Conservation (phyloP, 2,329 filamentous ascomycete genomes). For the Diplodia scrobiculata region DNA sequence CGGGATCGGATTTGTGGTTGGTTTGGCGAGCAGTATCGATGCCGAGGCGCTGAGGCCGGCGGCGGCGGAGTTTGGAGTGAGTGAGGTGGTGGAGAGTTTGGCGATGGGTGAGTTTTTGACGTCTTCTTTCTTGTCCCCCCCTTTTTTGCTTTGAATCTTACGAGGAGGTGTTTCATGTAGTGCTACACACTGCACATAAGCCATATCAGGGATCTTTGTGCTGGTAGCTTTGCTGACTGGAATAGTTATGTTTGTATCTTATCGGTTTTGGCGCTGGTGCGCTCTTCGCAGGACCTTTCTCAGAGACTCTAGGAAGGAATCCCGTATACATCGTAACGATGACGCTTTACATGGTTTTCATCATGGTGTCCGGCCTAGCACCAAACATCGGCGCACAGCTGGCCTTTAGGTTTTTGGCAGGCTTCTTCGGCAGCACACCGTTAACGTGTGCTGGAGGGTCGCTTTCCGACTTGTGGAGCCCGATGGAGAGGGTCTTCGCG, state of each 20-base stretch:
- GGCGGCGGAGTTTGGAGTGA: conserved; percentile 46
- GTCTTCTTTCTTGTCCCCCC: conserved; percentile 48
- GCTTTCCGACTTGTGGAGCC: conserved; percentile 52
- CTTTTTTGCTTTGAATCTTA: background rate
- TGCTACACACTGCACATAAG: too few relatives aligned
- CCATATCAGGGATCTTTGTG: too few relatives aligned
- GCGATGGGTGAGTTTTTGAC: conserved; percentile 12
- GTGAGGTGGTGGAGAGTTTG: conserved; percentile 21
- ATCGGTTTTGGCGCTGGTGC: conserved; percentile 52
- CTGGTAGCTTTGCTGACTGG: background rate
- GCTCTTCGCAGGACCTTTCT: conserved; percentile 51
- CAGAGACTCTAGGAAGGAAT: conserved; percentile 48
- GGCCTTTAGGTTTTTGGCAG: conserved; percentile 54
- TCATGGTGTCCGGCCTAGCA: conserved; percentile 53
- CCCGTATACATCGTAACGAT: conserved; percentile 54
- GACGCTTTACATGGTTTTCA: conserved; percentile 52
- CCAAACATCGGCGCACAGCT: conserved; percentile 53
- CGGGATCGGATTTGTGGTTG: conserved; percentile 55
- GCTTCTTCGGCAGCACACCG: conserved; percentile 52
- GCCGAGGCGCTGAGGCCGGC: conserved; percentile 53
- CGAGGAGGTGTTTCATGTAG: too few relatives aligned
- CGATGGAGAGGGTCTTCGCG: conserved; percentile 52
- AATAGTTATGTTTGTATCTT: conserved; percentile 35
- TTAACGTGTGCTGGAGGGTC: conserved; percentile 52
- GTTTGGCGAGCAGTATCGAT: conserved; percentile 57